phyloP scores from a whole-genome alignment of 2,329 filamentous ascomycete genomes.

The Trichophyton schoenleinii region DNA sequence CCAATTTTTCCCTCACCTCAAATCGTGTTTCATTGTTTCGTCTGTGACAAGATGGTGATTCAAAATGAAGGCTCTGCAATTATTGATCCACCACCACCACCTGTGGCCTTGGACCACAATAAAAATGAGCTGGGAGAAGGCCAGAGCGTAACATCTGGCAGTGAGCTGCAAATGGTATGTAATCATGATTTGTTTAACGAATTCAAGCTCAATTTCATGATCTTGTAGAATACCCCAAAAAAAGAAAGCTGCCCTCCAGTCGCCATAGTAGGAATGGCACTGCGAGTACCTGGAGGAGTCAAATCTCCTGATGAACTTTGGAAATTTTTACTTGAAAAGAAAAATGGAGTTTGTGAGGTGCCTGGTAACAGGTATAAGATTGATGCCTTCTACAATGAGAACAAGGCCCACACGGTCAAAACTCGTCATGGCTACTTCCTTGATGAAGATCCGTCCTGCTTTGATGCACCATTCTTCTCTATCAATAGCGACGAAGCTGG shows the following conservation, averaged over 20 bases:
- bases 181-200: not conserved
- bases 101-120: not conserved
- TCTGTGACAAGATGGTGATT: not conserved
- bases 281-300: slow-evolving; percentile 6
- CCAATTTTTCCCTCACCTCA: not conserved
- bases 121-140: not conserved
- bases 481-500: slow-evolving; percentile 20
- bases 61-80: not conserved
- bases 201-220: not conserved
- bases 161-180: not conserved
- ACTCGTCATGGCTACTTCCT: slow-evolving; percentile 20
- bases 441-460: slow-evolving; percentile 16
- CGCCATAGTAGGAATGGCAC: slow-evolving; percentile 6
- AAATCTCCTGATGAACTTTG: not conserved
- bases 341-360: slow-evolving; percentile 9
- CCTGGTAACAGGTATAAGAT: slow-evolving; percentile 12
- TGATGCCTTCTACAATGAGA: slow-evolving; percentile 4
- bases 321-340: slow-evolving; percentile 9
- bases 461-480: slow-evolving; percentile 25
- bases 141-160: not conserved
- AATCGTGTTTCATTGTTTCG: not conserved
- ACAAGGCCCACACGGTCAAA: not conserved
- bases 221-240: not conserved
- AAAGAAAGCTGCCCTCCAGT: not conserved
- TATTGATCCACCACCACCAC: not conserved